Evolutionary conservation across 2,329 filamentous ascomycete genomes (phyloP), one percentile per base, ranked within the genome.

Genomic region (Botrytis porri): DNA sequence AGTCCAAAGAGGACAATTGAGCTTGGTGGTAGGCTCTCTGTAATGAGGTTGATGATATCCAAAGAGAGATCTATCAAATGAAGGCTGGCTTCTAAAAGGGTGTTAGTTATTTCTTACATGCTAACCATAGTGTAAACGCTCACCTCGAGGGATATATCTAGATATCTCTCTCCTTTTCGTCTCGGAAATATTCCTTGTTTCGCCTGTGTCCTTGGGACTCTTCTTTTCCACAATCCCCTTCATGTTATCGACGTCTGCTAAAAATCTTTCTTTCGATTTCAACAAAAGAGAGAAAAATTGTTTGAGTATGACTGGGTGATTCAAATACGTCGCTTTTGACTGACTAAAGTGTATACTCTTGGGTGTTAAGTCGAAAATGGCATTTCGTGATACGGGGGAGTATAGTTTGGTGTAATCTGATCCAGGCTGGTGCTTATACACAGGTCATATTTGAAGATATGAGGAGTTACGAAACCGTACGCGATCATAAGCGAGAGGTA

Each of bases 81-180:
- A 37, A 39, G 2, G 22, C 59, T 39, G 12, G 59, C 59, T 61
- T 39, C 5, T 61, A 6, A 39, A n/a, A 39, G 39, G 32, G 8
- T 25, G 10, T 22, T 61, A 61, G 59, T 61, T 9, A 20, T 39
- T 12, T 25, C 20, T 37, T 25, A 4, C 10, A n/a, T 25, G 10
- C 6, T 59, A 2, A 25, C 0, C 5, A 39, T 61, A 16, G 6
- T 61, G 6, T 39, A 22, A 61, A 16, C 3, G 12, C 59, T 39
- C 35, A 39, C 22, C 35, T 37, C 35, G 12, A 25, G 22, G 9
- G 10, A 12, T 2, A 5, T 1, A 7, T 25, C 22, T 25, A 22
- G 4, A 14, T n/a, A 25, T 25, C 9, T 10, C 12, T 0, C 2
- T n/a, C 12, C n/a, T 25, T 22, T 10, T 16, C 1, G 5, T 22